Percentiles rank a stretch among this genome's conserved stretches.
Evolutionary conservation across 1,284 basidiomycete genomes (phyloP).

Genomic region (Austropuccinia psidii): DNA sequence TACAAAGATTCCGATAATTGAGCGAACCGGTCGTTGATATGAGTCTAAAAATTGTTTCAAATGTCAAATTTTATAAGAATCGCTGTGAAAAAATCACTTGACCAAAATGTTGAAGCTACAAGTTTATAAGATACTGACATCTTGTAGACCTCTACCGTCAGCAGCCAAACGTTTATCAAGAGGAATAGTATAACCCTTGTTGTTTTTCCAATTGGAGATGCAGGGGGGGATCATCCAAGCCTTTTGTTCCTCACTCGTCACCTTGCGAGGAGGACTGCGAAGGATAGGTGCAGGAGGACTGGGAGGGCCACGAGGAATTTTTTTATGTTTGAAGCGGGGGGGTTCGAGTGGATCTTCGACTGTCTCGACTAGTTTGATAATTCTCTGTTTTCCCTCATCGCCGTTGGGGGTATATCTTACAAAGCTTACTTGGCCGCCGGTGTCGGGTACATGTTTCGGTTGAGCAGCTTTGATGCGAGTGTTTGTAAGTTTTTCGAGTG

Average conservation of each 20-base stretch:
- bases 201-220: conserved; percentile 99
- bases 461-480: conserved; percentile 96
- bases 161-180: conserved; percentile 96
- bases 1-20: conserved; percentile 96
- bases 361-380: conserved; percentile 97
- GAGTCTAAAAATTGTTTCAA: conserved; percentile 55
- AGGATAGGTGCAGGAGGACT: conserved; percentile 96
- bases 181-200: conserved; percentile 99
- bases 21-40: conserved; percentile 99
- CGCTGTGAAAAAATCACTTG: neutral
- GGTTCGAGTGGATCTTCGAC: conserved; percentile 97
- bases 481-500: conserved; percentile 84
- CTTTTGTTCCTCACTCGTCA: conserved; percentile 93
- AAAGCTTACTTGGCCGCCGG: conserved; percentile 47
- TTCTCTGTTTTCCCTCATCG: conserved; percentile 76
- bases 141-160: conserved; percentile 91
- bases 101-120: neutral
- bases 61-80: neutral
- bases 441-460: conserved; percentile 52
- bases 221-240: conserved; percentile 99
- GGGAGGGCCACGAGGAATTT: conserved; percentile 88
- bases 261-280: conserved; percentile 88
- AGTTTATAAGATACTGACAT: conserved; percentile 58
- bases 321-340: conserved; percentile 95
- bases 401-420: conserved; percentile 94